These are phyloP conservation scores for Colletotrichum navitas DNA, from an alignment of 2,329 filamentous ascomycete species.

Conservation along the genomic window DNA sequence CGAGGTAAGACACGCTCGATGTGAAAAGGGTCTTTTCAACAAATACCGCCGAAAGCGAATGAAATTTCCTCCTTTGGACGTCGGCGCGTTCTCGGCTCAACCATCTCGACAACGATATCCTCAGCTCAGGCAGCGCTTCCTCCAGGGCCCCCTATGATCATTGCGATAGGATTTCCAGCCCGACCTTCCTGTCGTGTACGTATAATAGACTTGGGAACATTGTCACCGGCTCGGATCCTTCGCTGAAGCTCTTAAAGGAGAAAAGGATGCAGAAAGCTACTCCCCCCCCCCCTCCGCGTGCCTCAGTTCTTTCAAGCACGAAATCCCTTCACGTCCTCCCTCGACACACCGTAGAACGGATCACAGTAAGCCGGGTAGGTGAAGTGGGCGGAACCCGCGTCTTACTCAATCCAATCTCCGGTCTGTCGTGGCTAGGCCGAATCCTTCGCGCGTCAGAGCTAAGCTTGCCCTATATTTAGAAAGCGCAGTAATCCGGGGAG, in stretches of 20 bases:
- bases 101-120: not conserved
- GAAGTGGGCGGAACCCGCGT: not conserved
- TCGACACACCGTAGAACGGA: not conserved
- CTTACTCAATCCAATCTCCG: not conserved
- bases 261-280: not conserved
- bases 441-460: not conserved
- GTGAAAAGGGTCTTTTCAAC: too few relatives aligned
- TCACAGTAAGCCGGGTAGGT: not conserved
- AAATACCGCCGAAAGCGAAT: not conserved
- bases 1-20: not conserved
- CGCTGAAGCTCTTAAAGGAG: not conserved
- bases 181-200: too few relatives aligned
- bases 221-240: not conserved
- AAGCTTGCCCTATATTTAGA: slow-evolving; percentile 23
- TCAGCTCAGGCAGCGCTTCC: not conserved
- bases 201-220: not conserved
- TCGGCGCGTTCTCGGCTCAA: not conserved
- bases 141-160: not conserved
- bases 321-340: not conserved
- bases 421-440: not conserved
- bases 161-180: not conserved
- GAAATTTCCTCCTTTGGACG: not conserved
- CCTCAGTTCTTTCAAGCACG: not conserved
- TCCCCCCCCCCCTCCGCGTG: not conserved
- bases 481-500: slow-evolving; percentile 18